Conservation (phyloP, 2,329 filamentous ascomycete species). For the Trichophyton verrucosum region DNA sequence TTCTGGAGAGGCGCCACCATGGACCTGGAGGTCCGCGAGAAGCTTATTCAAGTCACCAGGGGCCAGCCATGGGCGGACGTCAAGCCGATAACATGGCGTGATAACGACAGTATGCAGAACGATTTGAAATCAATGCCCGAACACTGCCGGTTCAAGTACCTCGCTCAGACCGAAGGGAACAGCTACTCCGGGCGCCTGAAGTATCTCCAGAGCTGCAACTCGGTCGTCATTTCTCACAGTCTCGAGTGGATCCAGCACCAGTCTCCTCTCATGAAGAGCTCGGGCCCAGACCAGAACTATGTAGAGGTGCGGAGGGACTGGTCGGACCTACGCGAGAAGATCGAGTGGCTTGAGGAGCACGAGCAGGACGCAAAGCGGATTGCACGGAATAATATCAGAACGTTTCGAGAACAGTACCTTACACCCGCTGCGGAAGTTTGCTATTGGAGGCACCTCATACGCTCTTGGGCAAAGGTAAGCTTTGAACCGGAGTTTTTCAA, state of each 20-base stretch:
- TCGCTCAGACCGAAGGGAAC: constrained; percentile 42
- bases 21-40: constrained; percentile 27
- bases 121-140: constrained; percentile 27
- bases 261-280: constrained; percentile 20
- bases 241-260: constrained; percentile 40
- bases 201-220: constrained; percentile 41
- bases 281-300: constrained; percentile 39
- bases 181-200: constrained; percentile 44
- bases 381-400: constrained; percentile 36
- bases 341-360: constrained; percentile 34
- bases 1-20: constrained; percentile 39
- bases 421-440: constrained; percentile 44
- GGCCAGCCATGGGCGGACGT: constrained; percentile 39
- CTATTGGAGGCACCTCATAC: constrained; percentile 42
- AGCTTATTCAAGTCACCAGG: constrained; percentile 27
- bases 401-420: constrained; percentile 42
- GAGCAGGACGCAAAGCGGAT: constrained; percentile 37
- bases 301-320: constrained; percentile 42
- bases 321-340: constrained; percentile 40
- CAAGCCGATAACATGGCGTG: constrained; percentile 30
- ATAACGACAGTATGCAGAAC: constrained; percentile 18
- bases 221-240: constrained; percentile 38
- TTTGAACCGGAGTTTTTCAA: constrained; percentile 29
- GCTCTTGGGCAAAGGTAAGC: constrained; percentile 26
- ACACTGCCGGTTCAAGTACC: constrained; percentile 44